phyloP scores from a whole-genome alignment of 140 eudicot genomes.

The Ambrosia hybrid region DNA sequence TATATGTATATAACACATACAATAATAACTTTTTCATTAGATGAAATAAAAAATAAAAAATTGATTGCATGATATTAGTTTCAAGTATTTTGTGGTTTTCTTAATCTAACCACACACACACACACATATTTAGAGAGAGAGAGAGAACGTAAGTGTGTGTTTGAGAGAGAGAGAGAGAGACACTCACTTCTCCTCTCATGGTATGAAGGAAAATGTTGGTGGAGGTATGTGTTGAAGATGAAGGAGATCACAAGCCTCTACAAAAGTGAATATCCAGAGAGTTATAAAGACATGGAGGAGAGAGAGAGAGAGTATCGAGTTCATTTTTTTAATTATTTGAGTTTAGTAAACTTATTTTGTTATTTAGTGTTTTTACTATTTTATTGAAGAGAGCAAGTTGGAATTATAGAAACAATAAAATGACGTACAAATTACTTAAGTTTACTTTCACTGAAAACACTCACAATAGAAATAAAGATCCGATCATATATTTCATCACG shows the following conservation, averaged over 20 bases:
- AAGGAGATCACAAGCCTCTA: neutral
- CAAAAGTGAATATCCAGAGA: neutral
- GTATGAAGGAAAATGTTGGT: conserved; percentile 3
- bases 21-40: no score
- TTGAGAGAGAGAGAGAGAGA: conserved; percentile 15
- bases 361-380: neutral
- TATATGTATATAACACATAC: no score
- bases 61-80: no score
- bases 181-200: neutral
- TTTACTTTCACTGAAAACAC: neutral
- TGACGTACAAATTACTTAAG: neutral
- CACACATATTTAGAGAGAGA: no score
- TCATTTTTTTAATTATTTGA: neutral
- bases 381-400: conserved; percentile 3
- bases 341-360: neutral
- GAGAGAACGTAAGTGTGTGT: no score
- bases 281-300: conserved; percentile 1
- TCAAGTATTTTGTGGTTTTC: no score
- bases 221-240: neutral
- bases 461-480: no score
- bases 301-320: neutral
- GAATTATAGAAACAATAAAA: neutral
- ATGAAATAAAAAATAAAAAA: no score
- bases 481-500: no score
- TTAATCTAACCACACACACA: no score